Evolutionary conservation across 225 moss, liverwort and hornwort genomes (phyloP).

Genomic region (Physcomitrium patens): DNA sequence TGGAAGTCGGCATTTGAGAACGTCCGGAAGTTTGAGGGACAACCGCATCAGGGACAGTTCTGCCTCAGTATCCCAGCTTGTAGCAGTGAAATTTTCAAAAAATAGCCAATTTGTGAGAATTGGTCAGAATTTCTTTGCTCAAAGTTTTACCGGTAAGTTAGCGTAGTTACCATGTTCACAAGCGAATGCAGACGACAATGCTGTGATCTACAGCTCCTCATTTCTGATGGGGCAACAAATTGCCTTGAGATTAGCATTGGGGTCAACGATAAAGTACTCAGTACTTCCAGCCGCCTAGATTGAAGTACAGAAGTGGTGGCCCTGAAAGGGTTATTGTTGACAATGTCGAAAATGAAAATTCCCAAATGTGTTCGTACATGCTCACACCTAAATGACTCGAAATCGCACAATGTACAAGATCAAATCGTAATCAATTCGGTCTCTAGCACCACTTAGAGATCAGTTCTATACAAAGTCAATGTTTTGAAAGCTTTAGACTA

Average conservation of each 20-base stretch:
- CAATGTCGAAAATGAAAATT: constrained; percentile 15
- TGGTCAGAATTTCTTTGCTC: background rate
- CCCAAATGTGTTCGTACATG: constrained; percentile 36
- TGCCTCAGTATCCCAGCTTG: too few relatives aligned
- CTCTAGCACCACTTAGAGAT: constrained; percentile 18
- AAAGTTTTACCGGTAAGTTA: background rate
- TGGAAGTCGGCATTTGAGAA: too few relatives aligned
- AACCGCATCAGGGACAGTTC: too few relatives aligned
- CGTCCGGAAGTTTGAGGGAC: too few relatives aligned
- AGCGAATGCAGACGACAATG: constrained; percentile 15
- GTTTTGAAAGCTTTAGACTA: constrained; percentile 17
- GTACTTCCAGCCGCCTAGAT: background rate
- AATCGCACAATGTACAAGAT: constrained; percentile 39
- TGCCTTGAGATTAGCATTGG: background rate
- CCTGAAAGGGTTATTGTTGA: constrained; percentile 8
- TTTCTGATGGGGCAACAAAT: constrained; percentile 5
- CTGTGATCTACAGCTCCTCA: background rate
- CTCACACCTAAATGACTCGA: constrained; percentile 27
- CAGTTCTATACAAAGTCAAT: constrained; percentile 37
- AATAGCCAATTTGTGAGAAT: background rate
- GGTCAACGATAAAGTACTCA: background rate
- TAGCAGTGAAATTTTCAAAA: background rate
- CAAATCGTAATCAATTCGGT: constrained; percentile 16
- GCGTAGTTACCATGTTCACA: background rate
- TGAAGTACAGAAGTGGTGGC: background rate